Evolutionary conservation across 495 filamentous ascomycete genomes (phyloP), one percentile per base, ranked within the genome.

Genomic region (Echria macrotheca): DNA sequence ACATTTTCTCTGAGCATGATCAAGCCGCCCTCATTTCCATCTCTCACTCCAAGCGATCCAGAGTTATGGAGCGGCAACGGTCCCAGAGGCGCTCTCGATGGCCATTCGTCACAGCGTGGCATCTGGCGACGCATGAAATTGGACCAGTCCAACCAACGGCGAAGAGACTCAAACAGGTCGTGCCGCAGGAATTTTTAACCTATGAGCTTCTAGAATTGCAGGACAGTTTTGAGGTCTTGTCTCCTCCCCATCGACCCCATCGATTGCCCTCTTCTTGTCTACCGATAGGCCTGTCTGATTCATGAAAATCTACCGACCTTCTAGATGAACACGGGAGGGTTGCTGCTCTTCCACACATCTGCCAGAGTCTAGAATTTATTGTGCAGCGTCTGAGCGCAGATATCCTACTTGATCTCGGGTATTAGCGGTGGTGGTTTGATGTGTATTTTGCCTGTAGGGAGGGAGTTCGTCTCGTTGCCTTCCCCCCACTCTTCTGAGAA

Each of bases 41-140:
- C n/a, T n/a, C n/a, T n/a, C n/a, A n/a, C n/a, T n/a, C n/a, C n/a
- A n/a, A n/a, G n/a, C n/a, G n/a, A n/a, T n/a, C n/a, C n/a, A n/a
- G n/a, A n/a, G n/a, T n/a, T n/a, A n/a, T n/a, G n/a, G n/a, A n/a
- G n/a, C n/a, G n/a, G n/a, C n/a, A n/a, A n/a, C n/a, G n/a, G n/a
- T n/a, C n/a, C n/a, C n/a, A n/a, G n/a, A n/a, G n/a, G n/a, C n/a
- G n/a, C n/a, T n/a, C n/a, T n/a, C n/a, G n/a, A n/a, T n/a, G n/a
- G n/a, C n/a, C n/a, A n/a, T n/a, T n/a, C n/a, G n/a, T n/a, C n/a
- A n/a, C n/a, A n/a, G n/a, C n/a, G n/a, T n/a, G n/a, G n/a, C n/a
- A n/a, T n/a, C n/a, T n/a, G 15, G 23, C 26, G 29, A 53, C 47
- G 56, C 56, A 59, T 59, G 52, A 59, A 55, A 33, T 17, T 36